A percentile compares a stretch with the other conserved stretches of the same genome.
These are phyloP conservation scores for Zopfia rhizophila DNA, from an alignment of 2,329 filamentous ascomycete species.

Conservation along the genomic window DNA sequence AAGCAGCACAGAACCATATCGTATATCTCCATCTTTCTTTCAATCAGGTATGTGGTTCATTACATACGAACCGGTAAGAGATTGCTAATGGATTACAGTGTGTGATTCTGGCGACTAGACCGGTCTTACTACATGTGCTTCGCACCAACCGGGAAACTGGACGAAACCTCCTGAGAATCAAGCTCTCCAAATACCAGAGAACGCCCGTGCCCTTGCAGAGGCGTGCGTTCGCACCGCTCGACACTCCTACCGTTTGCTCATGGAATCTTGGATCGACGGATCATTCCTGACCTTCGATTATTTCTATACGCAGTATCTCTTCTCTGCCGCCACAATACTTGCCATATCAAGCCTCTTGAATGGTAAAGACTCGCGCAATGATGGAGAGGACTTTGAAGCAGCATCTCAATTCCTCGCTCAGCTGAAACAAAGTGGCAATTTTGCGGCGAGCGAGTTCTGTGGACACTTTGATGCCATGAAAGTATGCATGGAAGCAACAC, in stretches of 20 bases:
- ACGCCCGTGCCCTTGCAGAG: slow-evolving; percentile 54
- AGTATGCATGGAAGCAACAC: slow-evolving; percentile 14
- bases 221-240: slow-evolving; percentile 59
- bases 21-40: slow-evolving; percentile 50
- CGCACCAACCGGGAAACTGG: slow-evolving; percentile 28
- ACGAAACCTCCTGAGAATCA: slow-evolving; percentile 8
- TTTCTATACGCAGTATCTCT: slow-evolving; percentile 60
- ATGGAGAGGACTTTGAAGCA: slow-evolving; percentile 25
- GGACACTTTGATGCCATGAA: slow-evolving; percentile 29
- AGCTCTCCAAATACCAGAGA: slow-evolving; percentile 28
- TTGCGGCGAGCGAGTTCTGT: slow-evolving; percentile 27
- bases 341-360: slow-evolving; percentile 56
- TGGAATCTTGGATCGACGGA: slow-evolving; percentile 59
- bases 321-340: slow-evolving; percentile 58
- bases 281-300: slow-evolving; percentile 61
- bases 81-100: slow-evolving; percentile 21
- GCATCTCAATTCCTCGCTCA: slow-evolving; percentile 27
- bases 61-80: too few species aligned
- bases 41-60: slow-evolving; percentile 36
- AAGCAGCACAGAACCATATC: slow-evolving; percentile 31
- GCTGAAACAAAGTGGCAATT: slow-evolving; percentile 25
- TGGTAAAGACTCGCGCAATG: slow-evolving; percentile 10
- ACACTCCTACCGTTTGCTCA: slow-evolving; percentile 56
- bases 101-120: slow-evolving; percentile 45
- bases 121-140: slow-evolving; percentile 46